A percentile compares a stretch with the other conserved stretches of the same genome.
These are phyloP conservation scores for Neurospora sublineolata DNA, from an alignment of 495 filamentous ascomycete species.

Conservation along the genomic window DNA sequence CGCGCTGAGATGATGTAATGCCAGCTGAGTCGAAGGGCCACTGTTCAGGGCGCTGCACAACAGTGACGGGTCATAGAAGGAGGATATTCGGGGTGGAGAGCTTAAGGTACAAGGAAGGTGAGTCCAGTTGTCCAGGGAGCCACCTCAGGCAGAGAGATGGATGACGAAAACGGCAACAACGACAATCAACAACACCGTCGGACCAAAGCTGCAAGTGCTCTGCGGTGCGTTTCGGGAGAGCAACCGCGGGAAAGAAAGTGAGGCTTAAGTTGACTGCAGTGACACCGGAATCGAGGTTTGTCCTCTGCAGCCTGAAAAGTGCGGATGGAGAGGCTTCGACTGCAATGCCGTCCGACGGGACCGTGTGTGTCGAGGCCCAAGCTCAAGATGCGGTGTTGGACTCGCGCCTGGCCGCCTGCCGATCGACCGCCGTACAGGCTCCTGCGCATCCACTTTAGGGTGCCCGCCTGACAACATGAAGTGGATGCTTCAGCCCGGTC, in stretches of 20 bases:
- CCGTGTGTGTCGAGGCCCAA: background rate
- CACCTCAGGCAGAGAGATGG: background rate
- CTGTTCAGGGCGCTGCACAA: background rate
- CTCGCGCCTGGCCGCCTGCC: background rate
- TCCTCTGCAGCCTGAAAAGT: background rate
- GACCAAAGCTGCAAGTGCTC: background rate
- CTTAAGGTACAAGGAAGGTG: background rate
- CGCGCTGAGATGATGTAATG: conserved; percentile 15
- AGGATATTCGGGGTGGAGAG: background rate
- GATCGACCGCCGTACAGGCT: background rate
- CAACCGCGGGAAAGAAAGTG: background rate
- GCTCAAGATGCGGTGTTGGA: background rate
- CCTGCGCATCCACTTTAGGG: background rate
- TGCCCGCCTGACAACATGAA: background rate
- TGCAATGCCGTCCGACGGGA: background rate
- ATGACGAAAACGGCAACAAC: background rate
- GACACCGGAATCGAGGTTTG: background rate
- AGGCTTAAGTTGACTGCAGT: background rate
- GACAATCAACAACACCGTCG: background rate
- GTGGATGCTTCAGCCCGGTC: background rate
- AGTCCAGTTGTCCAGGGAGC: background rate
- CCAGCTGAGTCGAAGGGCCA: background rate
- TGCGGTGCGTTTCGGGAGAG: background rate
- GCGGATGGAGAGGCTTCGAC: background rate
- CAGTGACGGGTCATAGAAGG: too few relatives aligned